phyloP scores from a whole-genome alignment of 768 basidiomycete genomes.

The Tylopilus intermedius region DNA sequence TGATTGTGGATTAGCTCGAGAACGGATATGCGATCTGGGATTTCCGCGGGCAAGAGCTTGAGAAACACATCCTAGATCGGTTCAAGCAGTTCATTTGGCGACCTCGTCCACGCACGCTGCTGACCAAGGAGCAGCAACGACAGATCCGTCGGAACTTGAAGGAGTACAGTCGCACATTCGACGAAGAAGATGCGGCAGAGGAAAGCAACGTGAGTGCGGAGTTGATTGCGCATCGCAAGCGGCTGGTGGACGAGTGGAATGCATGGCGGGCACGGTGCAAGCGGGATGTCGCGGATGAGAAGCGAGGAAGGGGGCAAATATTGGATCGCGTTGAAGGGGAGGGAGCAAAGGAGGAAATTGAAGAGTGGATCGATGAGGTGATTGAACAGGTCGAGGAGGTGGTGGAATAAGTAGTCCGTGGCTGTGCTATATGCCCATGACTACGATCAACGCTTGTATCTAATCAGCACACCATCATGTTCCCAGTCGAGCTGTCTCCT shows the following conservation, averaged over 20 bases:
- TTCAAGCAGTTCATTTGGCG: slow-evolving; percentile 99
- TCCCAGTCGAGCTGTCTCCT: slow-evolving; percentile 28
- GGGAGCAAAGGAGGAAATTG: slow-evolving; percentile 80
- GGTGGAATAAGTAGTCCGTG: slow-evolving; percentile 39
- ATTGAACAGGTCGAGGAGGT: slow-evolving; percentile 88
- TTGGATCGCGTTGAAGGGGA: slow-evolving; percentile 36
- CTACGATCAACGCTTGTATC: slow-evolving; percentile 3
- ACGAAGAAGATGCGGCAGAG: slow-evolving; percentile 95
- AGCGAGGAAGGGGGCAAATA: slow-evolving; percentile 36
- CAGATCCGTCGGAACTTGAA: slow-evolving; percentile 82
- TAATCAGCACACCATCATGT: slow-evolving; percentile 25
- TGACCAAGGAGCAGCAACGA: slow-evolving; percentile 84
- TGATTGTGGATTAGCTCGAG: slow-evolving; percentile 61
- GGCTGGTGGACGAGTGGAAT: slow-evolving; percentile 98
- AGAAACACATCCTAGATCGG: slow-evolving; percentile 81
- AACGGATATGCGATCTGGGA: slow-evolving; percentile 97
- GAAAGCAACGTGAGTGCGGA: slow-evolving; percentile 94
- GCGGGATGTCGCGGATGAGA: slow-evolving; percentile 59
- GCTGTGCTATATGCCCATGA: slow-evolving; percentile 17
- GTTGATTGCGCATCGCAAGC: slow-evolving; percentile 81
- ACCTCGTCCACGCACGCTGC: slow-evolving; percentile 83
- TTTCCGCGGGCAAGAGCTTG: slow-evolving; percentile 94
- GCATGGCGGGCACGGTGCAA: slow-evolving; percentile 82
- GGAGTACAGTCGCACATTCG: slow-evolving; percentile 87
- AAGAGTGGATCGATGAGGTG: slow-evolving; percentile 91